Evolutionary conservation across 2,329 filamentous ascomycete genomes (phyloP), one percentile per base, ranked within the genome.

Genomic region (Calonectria hongkongensis): DNA sequence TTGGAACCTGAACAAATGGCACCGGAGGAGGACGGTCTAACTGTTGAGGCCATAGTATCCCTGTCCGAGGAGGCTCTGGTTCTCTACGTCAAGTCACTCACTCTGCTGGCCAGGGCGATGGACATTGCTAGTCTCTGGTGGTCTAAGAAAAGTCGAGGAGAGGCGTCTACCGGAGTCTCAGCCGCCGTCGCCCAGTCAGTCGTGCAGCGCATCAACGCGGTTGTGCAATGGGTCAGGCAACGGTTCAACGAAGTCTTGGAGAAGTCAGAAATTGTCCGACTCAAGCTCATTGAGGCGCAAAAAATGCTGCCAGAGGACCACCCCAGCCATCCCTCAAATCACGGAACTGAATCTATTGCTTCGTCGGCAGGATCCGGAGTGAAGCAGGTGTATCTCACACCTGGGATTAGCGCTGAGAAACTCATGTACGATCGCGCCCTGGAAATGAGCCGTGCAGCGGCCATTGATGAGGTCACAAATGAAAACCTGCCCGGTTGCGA

Each of bases 241-340:
- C 94, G 96, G 6, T 99, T 99, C 88, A 99, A 99, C 81, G 97
- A 98, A 82, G 97, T 98, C 47, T 87, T 98, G 73, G 96, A 98
- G 85, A 99, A 99, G 86, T 96, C 96, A 0, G 96, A 98, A 81
- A 90, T 98, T 75, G 95, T 98, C n/a, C 94, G 95, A 58, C 88
- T 96, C 58, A 97, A 96, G 82, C 89, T 99, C 62, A 88, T 95
- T 54, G 95, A 98, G 74, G 95, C 94, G 5, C 97, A 99, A 83
- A 93, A 92, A 82, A 91, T 92, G 78, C 88, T 99, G 5, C 96
- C 97, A 0, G 88, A 92, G 60, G 94, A 97, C 78, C 96, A 99
- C 79, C 94, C 95, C 0, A 94, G 92, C 77, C 95, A 98, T 80
- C 96, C 96, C 0, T 92, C 87, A 79, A 98, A 98, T 78, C 92